Evolutionary conservation across 1,139 yeast genomes (phyloP).

Genomic region (Protomyces inouyei): DNA sequence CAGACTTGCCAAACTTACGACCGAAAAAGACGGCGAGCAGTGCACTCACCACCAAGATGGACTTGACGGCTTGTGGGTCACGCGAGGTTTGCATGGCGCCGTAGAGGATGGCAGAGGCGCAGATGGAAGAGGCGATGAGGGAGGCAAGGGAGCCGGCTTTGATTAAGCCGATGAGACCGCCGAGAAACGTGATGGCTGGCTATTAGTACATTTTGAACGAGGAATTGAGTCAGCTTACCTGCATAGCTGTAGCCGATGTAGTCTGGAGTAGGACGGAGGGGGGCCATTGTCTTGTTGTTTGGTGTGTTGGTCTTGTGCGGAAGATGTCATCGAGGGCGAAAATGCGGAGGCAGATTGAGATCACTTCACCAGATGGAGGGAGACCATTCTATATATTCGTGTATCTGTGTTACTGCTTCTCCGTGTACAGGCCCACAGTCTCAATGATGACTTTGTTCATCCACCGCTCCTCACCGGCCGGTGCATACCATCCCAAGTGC

Average conservation of each 20-base stretch:
- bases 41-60: neutral
- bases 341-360: no score
- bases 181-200: constrained; percentile 14
- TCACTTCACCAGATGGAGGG: no score
- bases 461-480: constrained; percentile 63
- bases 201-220: neutral
- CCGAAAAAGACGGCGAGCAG: neutral
- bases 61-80: constrained; percentile 15
- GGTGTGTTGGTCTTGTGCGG: neutral
- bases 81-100: constrained; percentile 12
- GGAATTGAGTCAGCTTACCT: neutral
- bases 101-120: constrained; percentile 14
- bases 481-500: constrained; percentile 68
- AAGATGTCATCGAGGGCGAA: no score
- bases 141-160: constrained; percentile 24
- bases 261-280: neutral
- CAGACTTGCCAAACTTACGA: neutral
- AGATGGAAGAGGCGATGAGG: constrained; percentile 21
- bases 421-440: constrained; percentile 42
- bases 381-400: no score
- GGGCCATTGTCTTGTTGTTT: neutral
- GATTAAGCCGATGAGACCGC: constrained; percentile 20
- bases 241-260: neutral
- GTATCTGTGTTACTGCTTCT: neutral
- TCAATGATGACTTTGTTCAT: constrained; percentile 56